Evolutionary conservation across 192 early-diverging fungal genomes (phyloP), one percentile per base, ranked within the genome.

Genomic region (Tieghemiomyces parasiticus): DNA sequence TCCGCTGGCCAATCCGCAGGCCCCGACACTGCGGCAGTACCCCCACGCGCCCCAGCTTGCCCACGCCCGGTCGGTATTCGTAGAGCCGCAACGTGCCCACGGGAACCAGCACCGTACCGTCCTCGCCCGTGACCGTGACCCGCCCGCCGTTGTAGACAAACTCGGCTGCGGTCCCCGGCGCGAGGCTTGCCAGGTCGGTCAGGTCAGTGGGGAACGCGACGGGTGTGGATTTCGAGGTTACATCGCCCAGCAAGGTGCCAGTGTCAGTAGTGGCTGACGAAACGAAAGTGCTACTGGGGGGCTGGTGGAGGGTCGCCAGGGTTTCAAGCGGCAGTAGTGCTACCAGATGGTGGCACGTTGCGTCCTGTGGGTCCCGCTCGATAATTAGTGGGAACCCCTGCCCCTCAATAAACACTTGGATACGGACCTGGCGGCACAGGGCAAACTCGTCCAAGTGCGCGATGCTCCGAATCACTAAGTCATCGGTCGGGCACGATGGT

Each of bases 31-130:
- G 16, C 9, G n/a, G n/a, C 9, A 54, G 50, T 8, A 61, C 61
- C 34, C 24, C 24, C 22, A 61, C 61, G 19, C 61, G 61, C 12
- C 61, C 61, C 24, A 61, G 54, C 42, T 61, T 61, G 3, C 61
- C 61, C 25, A 61, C 61, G 13, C 19, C 1, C 2, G 54, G 54
- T 16, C 12, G 31, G 54, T 24, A 56, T 16, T 56, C 54, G 19
- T 28, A 56, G 24, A 56, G 20, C 3, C 54, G 54, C 4, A 56
- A 24, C 2, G 9, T 56, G 1, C 54, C 54, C 30, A 56, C 34
- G 1, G 54, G 54, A 10, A 42, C 38, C 34, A 13, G 19, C 32
- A 20, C 20, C 19, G 32, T 56, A 8, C 14, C 1, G 19, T 16
- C 34, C 30, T 14, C 29, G 28, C 24, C 34, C 20, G 20, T 34